These are phyloP conservation scores for Podaxis mareebaensis DNA, from an alignment of 768 basidiomycete genomes.

Conservation along the genomic window DNA sequence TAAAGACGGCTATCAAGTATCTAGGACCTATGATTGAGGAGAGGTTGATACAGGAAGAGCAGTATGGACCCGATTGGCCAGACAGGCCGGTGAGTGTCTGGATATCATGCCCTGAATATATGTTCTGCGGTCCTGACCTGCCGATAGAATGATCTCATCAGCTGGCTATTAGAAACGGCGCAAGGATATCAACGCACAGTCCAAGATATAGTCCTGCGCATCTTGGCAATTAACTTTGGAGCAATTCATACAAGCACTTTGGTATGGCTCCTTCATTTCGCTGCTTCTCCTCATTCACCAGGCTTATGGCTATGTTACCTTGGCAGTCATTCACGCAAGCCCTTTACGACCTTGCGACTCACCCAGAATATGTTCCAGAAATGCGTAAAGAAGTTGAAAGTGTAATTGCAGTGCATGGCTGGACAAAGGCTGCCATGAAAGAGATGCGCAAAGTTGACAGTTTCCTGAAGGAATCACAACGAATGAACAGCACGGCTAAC, in stretches of 20 bases:
- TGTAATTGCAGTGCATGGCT: slow-evolving; percentile 32
- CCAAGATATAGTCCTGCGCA: slow-evolving; percentile 22
- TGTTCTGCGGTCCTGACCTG: background rate
- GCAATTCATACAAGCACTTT: slow-evolving; percentile 42
- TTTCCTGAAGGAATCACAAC: slow-evolving; percentile 39
- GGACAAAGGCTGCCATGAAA: slow-evolving; percentile 32
- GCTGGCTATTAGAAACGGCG: slow-evolving; percentile 45
- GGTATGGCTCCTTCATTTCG: slow-evolving; percentile 21
- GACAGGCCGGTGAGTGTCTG: slow-evolving; percentile 31
- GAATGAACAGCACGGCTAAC: slow-evolving; percentile 5
- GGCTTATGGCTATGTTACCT: background rate
- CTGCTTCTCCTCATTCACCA: background rate
- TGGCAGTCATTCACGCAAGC: slow-evolving; percentile 14
- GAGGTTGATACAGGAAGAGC: slow-evolving; percentile 28
- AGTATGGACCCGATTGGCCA: slow-evolving; percentile 30
- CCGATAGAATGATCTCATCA: slow-evolving; percentile 44
- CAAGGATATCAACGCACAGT: slow-evolving; percentile 30
- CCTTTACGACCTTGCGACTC: slow-evolving; percentile 34
- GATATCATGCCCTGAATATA: background rate
- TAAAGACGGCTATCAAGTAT: slow-evolving; percentile 25
- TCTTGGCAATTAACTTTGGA: slow-evolving; percentile 39
- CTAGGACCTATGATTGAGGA: slow-evolving; percentile 33
- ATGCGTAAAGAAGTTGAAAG: slow-evolving; percentile 43
- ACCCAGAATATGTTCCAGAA: slow-evolving; percentile 31
- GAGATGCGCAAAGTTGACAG: slow-evolving; percentile 46